Evolutionary conservation across 148 eudicot genomes (phyloP), one percentile per base, ranked within the genome.

Genomic region (Nyssa sinensis): DNA sequence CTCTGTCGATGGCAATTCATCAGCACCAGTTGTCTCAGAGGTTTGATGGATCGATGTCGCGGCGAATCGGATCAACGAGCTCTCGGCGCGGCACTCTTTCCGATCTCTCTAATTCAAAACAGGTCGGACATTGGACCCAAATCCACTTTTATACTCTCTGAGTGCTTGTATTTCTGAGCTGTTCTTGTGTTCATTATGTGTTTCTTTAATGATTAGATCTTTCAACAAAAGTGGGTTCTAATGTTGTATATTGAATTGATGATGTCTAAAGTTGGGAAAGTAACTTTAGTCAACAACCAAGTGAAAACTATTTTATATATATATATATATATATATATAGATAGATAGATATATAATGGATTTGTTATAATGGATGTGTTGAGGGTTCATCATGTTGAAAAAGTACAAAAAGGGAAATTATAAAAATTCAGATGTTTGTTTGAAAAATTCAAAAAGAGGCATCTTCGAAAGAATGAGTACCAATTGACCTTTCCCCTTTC

Each of bases 21-120:
- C 97, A 91, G 70, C 94, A 93, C 59, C 93, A 93, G 77, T 58
- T 88, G 79, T 94, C 98, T 77, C 97, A 94, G 82, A 79, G 97
- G 59, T 92, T 87, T 44, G 98, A 94, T 2, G 97, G 89, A 39
- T 90, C 96, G 23, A 90, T 90, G 87, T 94, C 98, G 51, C 86
- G 96, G 11, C 89, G 98, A 31, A 64, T 90, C 55, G 92, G 90
- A 23, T 81, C 88, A 53, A 83, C 84, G 24, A 82, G 80, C 71
- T 88, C 97, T 51, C 97, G 94, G 35, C 93, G 96, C 44, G 86
- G 90, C 55, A 72, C 83, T 81, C 80, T 82, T 21, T 73, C 93
- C 58, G 93, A 87, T 64, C 78, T 89, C 24, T 86, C 70, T 69
- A 60, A 51, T 62, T 41, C 85, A 33, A 91, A 92, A 75, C 86